Evolutionary conservation across 495 filamentous ascomycete species (phyloP).

Genomic region (Neurospora terricola): DNA sequence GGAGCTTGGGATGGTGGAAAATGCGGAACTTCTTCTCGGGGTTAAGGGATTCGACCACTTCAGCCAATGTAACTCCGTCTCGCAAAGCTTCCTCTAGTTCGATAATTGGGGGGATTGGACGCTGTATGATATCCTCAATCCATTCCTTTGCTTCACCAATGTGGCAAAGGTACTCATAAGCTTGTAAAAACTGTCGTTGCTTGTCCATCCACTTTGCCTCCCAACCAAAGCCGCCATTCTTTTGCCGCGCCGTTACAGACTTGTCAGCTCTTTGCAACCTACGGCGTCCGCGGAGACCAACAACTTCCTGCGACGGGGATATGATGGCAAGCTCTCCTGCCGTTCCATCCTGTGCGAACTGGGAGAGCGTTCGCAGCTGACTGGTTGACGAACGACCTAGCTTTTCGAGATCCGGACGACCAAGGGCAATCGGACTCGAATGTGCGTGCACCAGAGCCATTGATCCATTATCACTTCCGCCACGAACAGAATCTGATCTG

Average conservation of each 20-base stretch:
- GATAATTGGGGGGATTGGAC: slow-evolving; percentile 88
- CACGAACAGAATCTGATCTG: slow-evolving; percentile 39
- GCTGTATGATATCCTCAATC: slow-evolving; percentile 91
- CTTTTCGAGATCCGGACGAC: slow-evolving; percentile 61
- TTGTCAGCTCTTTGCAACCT: slow-evolving; percentile 66
- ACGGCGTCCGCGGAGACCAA: slow-evolving; percentile 73
- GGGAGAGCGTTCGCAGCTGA: slow-evolving; percentile 81
- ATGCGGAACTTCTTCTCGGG: slow-evolving; percentile 67
- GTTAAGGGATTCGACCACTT: slow-evolving; percentile 86
- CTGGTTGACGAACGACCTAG: slow-evolving; percentile 77
- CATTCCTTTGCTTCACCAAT: slow-evolving; percentile 99
- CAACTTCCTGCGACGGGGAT: slow-evolving; percentile 68
- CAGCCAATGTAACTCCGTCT: slow-evolving; percentile 90
- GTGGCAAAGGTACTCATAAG: slow-evolving; percentile 98
- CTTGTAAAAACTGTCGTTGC: slow-evolving; percentile 89
- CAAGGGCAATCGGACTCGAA: slow-evolving; percentile 33
- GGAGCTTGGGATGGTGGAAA: slow-evolving; percentile 72
- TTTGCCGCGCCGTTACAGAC: slow-evolving; percentile 34
- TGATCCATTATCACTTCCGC: slow-evolving; percentile 18
- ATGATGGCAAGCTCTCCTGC: slow-evolving; percentile 71
- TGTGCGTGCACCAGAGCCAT: slow-evolving; percentile 35
- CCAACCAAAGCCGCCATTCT: slow-evolving; percentile 54
- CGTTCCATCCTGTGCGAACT: slow-evolving; percentile 64
- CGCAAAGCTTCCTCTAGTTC: slow-evolving; percentile 87
- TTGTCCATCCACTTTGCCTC: slow-evolving; percentile 98